Conservation (phyloP, 257 asterid species). For the Solanum acaule region DNA sequence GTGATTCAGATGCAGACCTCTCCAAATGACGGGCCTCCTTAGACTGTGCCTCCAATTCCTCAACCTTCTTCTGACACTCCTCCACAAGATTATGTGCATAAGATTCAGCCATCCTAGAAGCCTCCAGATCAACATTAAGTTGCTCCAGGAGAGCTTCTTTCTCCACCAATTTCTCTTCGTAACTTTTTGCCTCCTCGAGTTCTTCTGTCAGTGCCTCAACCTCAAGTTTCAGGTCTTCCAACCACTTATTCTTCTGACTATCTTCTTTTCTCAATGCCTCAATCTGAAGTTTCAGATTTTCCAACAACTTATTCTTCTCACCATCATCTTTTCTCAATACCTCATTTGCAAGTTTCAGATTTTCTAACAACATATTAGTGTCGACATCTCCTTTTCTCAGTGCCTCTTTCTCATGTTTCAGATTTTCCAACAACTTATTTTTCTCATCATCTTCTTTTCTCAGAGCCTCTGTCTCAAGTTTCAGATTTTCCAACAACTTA, state of each 20-base stretch:
- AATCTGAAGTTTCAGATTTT: constrained; percentile 24
- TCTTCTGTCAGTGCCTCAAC: constrained; percentile 46
- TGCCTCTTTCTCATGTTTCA: constrained; percentile 30
- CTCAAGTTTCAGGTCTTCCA: constrained; percentile 58
- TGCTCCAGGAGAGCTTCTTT: constrained; percentile 68
- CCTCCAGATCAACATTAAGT: constrained; percentile 82
- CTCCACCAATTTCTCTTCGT: constrained; percentile 49
- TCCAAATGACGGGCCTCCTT: constrained; percentile 73
- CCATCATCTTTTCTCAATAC: constrained; percentile 46
- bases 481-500: constrained; percentile 19
- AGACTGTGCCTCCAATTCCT: constrained; percentile 49
- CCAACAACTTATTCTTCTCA: constrained; percentile 44
- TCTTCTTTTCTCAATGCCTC: constrained; percentile 25
- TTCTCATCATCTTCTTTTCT: constrained; percentile 33
- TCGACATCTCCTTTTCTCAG: constrained; percentile 53
- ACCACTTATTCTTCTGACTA: constrained; percentile 40
- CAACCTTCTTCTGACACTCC: constrained; percentile 60
- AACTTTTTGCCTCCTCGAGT: constrained; percentile 44
- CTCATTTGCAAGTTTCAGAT: not conserved
- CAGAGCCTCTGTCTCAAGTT: constrained; percentile 2
- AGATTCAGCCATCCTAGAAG: constrained; percentile 78
- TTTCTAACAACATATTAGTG: constrained; percentile 31
- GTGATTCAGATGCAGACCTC: constrained; percentile 80
- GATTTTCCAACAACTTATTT: constrained; percentile 21
- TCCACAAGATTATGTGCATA: constrained; percentile 63